Percentiles rank a stretch among this genome's conserved stretches.
Conservation (phyloP, 2,329 filamentous ascomycete species). For the Chaetomium globosum region DNA sequence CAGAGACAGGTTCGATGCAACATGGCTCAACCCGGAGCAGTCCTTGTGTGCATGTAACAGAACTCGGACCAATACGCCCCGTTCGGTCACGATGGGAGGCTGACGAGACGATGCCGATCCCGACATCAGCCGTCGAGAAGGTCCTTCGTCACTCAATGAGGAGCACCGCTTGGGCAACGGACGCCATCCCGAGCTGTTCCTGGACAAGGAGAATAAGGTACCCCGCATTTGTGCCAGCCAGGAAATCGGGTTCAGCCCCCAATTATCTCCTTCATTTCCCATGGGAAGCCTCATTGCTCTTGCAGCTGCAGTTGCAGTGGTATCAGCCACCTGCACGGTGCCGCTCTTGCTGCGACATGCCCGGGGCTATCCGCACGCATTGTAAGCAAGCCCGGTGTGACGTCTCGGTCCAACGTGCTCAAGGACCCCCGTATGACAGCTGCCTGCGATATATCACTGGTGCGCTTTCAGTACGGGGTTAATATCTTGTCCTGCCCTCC, state of each 20-base stretch:
- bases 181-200: constrained; percentile 7
- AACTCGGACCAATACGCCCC: constrained; percentile 32
- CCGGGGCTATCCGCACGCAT: background rate
- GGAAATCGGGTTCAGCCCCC: constrained; percentile 35
- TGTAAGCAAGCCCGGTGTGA: constrained; percentile 8
- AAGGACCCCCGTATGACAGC: constrained; percentile 9
- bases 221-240: constrained; percentile 31
- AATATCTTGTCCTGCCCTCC: background rate
- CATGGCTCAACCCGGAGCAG: constrained; percentile 19
- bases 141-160: constrained; percentile 16
- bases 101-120: constrained; percentile 3
- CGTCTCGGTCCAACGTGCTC: constrained; percentile 12
- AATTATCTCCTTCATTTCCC: constrained; percentile 10
- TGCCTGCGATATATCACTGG: background rate
- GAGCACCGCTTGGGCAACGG: background rate
- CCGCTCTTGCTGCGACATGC: constrained; percentile 31
- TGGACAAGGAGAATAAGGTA: constrained; percentile 15
- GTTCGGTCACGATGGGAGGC: constrained; percentile 20
- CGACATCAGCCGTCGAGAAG: constrained; percentile 5
- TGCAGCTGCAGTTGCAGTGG: constrained; percentile 14
- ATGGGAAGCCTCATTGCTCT: constrained; percentile 1
- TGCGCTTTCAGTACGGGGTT: background rate
- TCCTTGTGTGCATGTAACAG: constrained; percentile 19
- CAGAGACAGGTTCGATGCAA: constrained; percentile 22
- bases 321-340: constrained; percentile 29